phyloP scores from a whole-genome alignment of 202 grass and related monocot genomes.

The Panicum hallii region DNA sequence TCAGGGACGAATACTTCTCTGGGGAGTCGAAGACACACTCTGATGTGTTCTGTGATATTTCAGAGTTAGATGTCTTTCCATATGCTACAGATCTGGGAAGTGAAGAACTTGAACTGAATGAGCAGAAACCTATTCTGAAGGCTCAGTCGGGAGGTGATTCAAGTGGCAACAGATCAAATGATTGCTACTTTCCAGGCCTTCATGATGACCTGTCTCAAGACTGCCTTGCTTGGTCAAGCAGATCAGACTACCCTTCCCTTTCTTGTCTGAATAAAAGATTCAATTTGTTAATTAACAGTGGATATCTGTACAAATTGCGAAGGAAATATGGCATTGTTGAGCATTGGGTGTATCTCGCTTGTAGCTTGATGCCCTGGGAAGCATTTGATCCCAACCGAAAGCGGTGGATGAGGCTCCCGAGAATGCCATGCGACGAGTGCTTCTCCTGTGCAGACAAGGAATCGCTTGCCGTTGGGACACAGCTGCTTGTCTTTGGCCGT shows the following conservation, averaged over 20 bases:
- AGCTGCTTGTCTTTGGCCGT: slow-evolving; percentile 87
- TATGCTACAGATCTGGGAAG: slow-evolving; percentile 45
- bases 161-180: slow-evolving; percentile 62
- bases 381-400: slow-evolving; percentile 75
- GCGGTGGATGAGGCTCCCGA: slow-evolving; percentile 88
- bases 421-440: slow-evolving; percentile 89
- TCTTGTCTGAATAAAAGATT: slow-evolving; percentile 81
- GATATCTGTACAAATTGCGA: slow-evolving; percentile 81
- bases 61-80: slow-evolving; percentile 44
- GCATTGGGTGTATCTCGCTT: slow-evolving; percentile 88
- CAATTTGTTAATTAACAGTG: slow-evolving; percentile 79
- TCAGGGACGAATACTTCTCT: slow-evolving; percentile 58
- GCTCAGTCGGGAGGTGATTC: slow-evolving; percentile 52
- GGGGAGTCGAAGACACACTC: slow-evolving; percentile 45
- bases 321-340: slow-evolving; percentile 73
- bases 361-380: slow-evolving; percentile 88
- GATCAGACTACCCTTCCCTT: slow-evolving; percentile 81
- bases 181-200: slow-evolving; percentile 77
- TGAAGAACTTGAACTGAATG: slow-evolving; percentile 56
- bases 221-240: slow-evolving; percentile 80
- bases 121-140: slow-evolving; percentile 50
- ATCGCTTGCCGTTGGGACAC: slow-evolving; percentile 89
- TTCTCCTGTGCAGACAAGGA: slow-evolving; percentile 95
- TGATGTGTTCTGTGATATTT: slow-evolving; percentile 45
- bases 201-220: slow-evolving; percentile 83